Percentiles rank a stretch among this genome's conserved stretches.
phyloP scores from a whole-genome alignment of 2,329 filamentous ascomycete genomes.

The Penicillium thymicola region DNA sequence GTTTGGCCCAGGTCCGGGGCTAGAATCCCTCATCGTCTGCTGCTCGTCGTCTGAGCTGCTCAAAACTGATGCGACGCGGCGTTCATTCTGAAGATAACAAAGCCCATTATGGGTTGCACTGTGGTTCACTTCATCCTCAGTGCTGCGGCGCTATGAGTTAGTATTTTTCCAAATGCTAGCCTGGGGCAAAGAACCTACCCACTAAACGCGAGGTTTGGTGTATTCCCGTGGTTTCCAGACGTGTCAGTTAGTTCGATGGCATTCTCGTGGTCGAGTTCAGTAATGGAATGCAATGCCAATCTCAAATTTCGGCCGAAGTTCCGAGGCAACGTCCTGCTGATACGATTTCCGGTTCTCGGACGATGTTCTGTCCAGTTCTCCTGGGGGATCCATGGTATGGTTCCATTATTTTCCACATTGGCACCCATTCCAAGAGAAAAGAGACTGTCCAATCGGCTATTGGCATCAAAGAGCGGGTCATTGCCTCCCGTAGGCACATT shows the following conservation, averaged over 20 bases:
- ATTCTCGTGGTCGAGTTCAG: background rate
- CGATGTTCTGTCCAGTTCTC: background rate
- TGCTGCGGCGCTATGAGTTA: background rate
- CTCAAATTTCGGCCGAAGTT: constrained; percentile 2
- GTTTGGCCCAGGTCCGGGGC: background rate
- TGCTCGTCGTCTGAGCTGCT: background rate
- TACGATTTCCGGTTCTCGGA: background rate
- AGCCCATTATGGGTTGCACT: background rate
- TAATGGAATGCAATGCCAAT: background rate
- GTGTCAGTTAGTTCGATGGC: background rate
- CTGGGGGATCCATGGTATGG: background rate
- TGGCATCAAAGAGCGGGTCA: background rate
- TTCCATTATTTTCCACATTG: background rate
- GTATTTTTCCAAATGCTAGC: background rate
- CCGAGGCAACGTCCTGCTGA: background rate
- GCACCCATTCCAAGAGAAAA: too few relatives aligned
- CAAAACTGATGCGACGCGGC: background rate
- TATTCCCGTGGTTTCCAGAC: background rate
- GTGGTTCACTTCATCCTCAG: background rate
- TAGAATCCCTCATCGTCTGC: too few relatives aligned
- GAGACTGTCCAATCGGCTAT: background rate
- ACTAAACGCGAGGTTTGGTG: background rate
- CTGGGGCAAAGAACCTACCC: background rate
- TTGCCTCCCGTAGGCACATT: background rate
- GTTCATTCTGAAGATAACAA: background rate